Base-by-base conservation (phyloP, 202 grass and related monocot species). In the Carex sylvatica region DNA sequence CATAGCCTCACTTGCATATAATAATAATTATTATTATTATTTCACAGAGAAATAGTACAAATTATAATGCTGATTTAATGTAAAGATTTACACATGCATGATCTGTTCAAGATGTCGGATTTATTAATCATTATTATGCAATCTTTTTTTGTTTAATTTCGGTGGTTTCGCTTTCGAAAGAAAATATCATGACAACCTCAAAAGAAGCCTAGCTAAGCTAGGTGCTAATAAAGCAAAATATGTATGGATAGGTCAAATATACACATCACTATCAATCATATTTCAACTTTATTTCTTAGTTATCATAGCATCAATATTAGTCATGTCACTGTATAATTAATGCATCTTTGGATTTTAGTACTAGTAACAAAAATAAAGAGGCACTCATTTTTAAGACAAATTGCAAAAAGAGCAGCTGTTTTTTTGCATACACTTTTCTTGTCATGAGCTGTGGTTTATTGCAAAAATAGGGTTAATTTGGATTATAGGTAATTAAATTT, bases 281-380 rank as follows among this genome's bases (percentile, higher is more conserved):
- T 71, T 46, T 16, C 40, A 71, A 71, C 68, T 71, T 71, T 47
- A 46, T 47, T 71, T 46, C 20, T 62, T 62, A 62, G 60, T 62
- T 11, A 62, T 23, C 20, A 3, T 20, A 23, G 20, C 20, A 62
- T 62, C 60, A 26, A n/a, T n/a, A n/a, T 3, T 22, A 61, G 20
- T 61, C 59, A 23, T 61, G 19, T 61, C 59, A 61, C 5, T 20
- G 23, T 61, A 19, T 60, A 7, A 2, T 1, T n/a, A n/a, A n/a
- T n/a, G 7, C n/a, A 19, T 61, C 19, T 61, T 58, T 58, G 19
- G 3, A 61, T 61, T 22, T 23, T 61, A 61, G 59, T 24, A 61
- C 2, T 61, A 61, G 42, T 46, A 46, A 61, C 59, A n/a, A n/a
- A n/a, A n/a, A n/a, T n/a, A n/a, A n/a, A n/a, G n/a, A n/a, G n/a